Base-by-base conservation (phyloP, 177 flowering plant genomes). In the Vitis hybrid region DNA sequence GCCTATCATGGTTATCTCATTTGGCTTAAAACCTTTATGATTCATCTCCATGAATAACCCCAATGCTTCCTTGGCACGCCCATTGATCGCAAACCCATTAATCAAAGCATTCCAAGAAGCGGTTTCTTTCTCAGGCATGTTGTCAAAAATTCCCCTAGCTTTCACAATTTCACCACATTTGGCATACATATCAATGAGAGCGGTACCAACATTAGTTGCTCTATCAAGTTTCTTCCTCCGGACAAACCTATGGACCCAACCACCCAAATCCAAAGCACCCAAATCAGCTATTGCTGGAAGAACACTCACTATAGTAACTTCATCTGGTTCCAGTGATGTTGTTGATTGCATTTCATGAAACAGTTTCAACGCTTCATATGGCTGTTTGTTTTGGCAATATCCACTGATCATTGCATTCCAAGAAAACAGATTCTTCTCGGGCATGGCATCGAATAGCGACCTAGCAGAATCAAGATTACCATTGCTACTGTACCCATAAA, bases 351-450 rank as follows among this genome's bases (percentile, higher is more conserved):
- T 65, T 56, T 84, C 77, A 51, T 70, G 80, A 76, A 90, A 88
- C 74, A 90, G 66, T 48, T 65, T 75, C 68, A 90, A 70, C 7
- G 91, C 87, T 65, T 86, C 80, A 10, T 66, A 76, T 5, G 93
- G 86, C 66, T 82, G 78, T 67, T 86, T 86, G 57, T 83, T 86
- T 70, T 77, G 84, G 67, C 80, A 81, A 71, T 88, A 89, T 22
- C 97, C 96, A 49, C 87, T 80, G 61, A 92, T 87, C 85, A 92
- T 92, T 3, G 87, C 78, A 77, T 89, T 92, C 97, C 96, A 92
- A 22, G 96, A 85, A 59, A 82, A 69, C 50, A 88, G 61, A 79
- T 89, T 92, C 81, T 84, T 90, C 70, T 76, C 81, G 0, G 92
- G 89, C 92, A 92, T 92, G 10, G 66, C 68, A 75, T 88, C 85